These are phyloP conservation scores for Cucumis melo DNA, from an alignment of 306 rosid genomes.

Conservation along the genomic window DNA sequence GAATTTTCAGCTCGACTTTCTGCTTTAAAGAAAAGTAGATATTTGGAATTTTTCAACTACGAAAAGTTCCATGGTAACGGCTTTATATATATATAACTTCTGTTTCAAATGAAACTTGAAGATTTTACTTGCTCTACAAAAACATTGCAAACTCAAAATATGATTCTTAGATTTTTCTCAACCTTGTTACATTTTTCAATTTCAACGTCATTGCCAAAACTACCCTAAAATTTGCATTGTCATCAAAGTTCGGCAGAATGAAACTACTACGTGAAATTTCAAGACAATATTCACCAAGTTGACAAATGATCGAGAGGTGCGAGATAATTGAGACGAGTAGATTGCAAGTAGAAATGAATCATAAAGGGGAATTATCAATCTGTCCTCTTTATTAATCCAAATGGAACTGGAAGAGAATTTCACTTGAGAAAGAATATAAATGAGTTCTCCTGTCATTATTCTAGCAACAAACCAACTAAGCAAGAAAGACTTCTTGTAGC, in stretches of 20 bases:
- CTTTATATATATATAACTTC: neutral
- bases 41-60: too few species aligned
- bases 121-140: neutral
- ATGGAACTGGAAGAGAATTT: conserved; percentile 39
- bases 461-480: conserved; percentile 7
- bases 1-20: neutral
- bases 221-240: neutral
- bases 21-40: neutral
- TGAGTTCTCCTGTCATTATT: conserved; percentile 9
- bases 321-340: neutral
- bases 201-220: neutral
- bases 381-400: neutral
- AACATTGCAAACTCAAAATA: neutral
- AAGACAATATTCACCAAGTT: conserved; percentile 15
- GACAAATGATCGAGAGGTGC: neutral
- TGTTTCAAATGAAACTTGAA: neutral
- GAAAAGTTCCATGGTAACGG: too few species aligned
- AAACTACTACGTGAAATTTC: neutral
- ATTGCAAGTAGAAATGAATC: neutral
- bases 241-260: neutral
- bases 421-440: conserved; percentile 16
- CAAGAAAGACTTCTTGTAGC: neutral
- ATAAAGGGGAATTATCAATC: neutral
- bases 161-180: neutral
- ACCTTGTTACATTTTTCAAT: neutral